Percentiles rank a stretch among this genome's conserved stretches.
These are phyloP conservation scores for Trametes meyenii DNA, from an alignment of 768 basidiomycete species.

Conservation along the genomic window DNA sequence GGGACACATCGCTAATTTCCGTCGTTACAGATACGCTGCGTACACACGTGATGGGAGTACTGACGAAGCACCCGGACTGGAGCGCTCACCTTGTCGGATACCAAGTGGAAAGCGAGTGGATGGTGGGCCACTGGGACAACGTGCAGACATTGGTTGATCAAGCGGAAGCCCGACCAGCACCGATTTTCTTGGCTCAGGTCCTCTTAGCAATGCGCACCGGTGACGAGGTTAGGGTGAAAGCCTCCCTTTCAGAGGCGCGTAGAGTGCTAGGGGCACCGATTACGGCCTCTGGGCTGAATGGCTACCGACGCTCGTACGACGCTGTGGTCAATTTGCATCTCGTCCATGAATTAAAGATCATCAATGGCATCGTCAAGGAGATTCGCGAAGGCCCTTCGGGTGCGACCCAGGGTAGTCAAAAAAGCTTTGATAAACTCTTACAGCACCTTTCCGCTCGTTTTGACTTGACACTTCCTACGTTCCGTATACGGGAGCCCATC, in stretches of 20 bases:
- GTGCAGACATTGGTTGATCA: slow-evolving; percentile 63
- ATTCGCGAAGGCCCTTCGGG: slow-evolving; percentile 41
- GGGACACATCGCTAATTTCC: neutral
- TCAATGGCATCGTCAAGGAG: slow-evolving; percentile 47
- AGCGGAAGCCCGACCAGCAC: slow-evolving; percentile 54
- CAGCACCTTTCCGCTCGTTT: slow-evolving; percentile 63
- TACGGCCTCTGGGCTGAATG: slow-evolving; percentile 74
- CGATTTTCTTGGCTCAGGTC: slow-evolving; percentile 75
- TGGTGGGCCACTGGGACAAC: slow-evolving; percentile 91
- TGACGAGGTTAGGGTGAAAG: slow-evolving; percentile 46
- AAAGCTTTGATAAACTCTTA: slow-evolving; percentile 45
- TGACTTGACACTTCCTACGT: slow-evolving; percentile 80
- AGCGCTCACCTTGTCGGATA: slow-evolving; percentile 74
- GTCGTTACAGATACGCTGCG: slow-evolving; percentile 78
- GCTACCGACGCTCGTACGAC: slow-evolving; percentile 88
- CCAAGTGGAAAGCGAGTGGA: slow-evolving; percentile 93
- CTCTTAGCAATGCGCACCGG: slow-evolving; percentile 76
- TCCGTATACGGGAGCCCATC: slow-evolving; percentile 85
- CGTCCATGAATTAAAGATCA: slow-evolving; percentile 81
- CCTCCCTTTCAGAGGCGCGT: slow-evolving; percentile 66
- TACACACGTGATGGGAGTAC: slow-evolving; percentile 91
- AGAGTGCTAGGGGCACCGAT: slow-evolving; percentile 77
- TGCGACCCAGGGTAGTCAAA: slow-evolving; percentile 28
- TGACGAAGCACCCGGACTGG: slow-evolving; percentile 87
- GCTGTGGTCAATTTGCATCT: slow-evolving; percentile 84